Base-by-base conservation (phyloP, 1,139 yeast species). In the Zygosaccharomyces pseudobailii region DNA sequence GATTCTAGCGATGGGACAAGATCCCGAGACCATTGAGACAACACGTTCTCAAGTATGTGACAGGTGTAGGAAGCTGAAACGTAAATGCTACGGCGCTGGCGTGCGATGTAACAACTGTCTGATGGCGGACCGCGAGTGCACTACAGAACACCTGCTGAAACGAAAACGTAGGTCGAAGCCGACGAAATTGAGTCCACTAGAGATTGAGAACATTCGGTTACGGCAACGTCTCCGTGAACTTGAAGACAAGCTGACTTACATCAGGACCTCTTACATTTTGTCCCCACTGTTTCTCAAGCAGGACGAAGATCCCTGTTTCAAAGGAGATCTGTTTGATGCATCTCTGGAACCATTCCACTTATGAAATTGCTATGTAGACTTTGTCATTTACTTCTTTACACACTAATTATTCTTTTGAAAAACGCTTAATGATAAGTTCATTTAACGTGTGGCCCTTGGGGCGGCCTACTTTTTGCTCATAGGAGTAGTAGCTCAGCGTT, bases 401-500 rank as follows among this genome's bases (percentile, higher is more conserved):
- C 19, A 20, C 17, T 28, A 38, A 23, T 8, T 30, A 25, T n/a
- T 28, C 9, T 13, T 28, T 38, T 10, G 41, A 38, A 24, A 44
- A 43, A 21, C 68, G 69, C 55, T 71, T 70, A 30, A 47, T 42
- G 3, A 76, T 51, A 50, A 82, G 69, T 52, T 80, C 84, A 55
- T 74, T 75, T 57, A 83, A 67, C 3, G 74, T 62, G 51, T 81
- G 85, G 3, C 86, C 87, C 43, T 72, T 74, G 33, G 73, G 71
- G 52, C 85, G 70, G 2, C 76, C 78, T 1, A 71, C 72, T 53
- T 86, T 69, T 48, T 62, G 67, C 58, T 84, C 90, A 50, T 80
- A 79, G 6, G 80, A 67, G 53, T 76, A 80, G 61, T 79, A 84
- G 3, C 87, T 79, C 5, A 75, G 67, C 0, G 73, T 71, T 0